Conservation (phyloP, 192 early-diverging fungal species). For the Diversispora eburnea region DNA sequence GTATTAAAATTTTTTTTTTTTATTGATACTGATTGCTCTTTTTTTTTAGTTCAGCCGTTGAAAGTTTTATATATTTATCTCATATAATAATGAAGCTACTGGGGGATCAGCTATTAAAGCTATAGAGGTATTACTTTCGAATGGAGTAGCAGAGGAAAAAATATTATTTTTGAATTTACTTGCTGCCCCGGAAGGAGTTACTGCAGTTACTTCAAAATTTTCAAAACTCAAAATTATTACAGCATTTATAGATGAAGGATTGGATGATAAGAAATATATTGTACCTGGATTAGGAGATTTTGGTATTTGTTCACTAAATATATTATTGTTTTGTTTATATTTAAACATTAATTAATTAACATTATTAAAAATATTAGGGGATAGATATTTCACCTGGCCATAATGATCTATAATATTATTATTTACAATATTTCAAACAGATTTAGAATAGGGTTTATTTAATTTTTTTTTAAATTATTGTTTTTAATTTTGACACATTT, state of each 20-base stretch:
- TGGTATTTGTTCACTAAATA: conserved; percentile 37
- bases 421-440: no score
- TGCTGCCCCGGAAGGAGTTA: conserved; percentile 79
- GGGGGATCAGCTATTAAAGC: conserved; percentile 93
- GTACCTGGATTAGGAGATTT: conserved; percentile 91
- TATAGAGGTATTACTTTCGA: conserved; percentile 80
- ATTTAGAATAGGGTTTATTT: no score
- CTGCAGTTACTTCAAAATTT: conserved; percentile 63
- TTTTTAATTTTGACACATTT: no score
- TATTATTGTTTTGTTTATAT: not conserved
- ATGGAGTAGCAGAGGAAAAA: conserved; percentile 77
- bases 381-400: conserved; percentile 17
- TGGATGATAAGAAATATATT: conserved; percentile 84
- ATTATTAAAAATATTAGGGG: not conserved
- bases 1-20: no score
- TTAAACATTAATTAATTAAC: not conserved
- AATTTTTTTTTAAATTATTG: no score
- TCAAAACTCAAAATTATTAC: conserved; percentile 85
- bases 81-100: conserved; percentile 59
- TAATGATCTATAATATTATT: not conserved
- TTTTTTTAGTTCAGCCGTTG: no score
- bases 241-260: conserved; percentile 76
- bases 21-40: no score
- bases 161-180: conserved; percentile 93
- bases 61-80: no score